Conservation (phyloP, 495 filamentous ascomycete genomes). For the Penicillium cataractarum region DNA sequence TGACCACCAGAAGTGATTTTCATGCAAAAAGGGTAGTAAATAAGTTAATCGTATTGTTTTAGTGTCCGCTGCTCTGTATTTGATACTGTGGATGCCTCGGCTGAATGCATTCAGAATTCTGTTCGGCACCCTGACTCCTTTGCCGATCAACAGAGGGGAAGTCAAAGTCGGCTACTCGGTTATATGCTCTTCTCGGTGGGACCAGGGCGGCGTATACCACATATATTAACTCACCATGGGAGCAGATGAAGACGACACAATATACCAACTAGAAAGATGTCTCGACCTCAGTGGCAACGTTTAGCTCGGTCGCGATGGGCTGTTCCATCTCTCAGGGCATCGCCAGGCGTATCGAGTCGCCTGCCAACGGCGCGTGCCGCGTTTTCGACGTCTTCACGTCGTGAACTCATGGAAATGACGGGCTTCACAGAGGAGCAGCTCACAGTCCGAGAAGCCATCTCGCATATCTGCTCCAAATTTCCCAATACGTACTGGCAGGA, state of each 20-base stretch:
- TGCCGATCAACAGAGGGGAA: conserved; percentile 11
- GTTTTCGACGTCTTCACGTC: conserved; percentile 37
- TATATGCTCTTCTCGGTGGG: conserved; percentile 1
- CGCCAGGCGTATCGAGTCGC: conserved; percentile 2
- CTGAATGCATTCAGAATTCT: neutral
- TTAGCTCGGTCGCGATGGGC: conserved; percentile 16
- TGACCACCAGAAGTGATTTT: no score
- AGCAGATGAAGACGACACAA: neutral
- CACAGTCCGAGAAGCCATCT: conserved; percentile 70
- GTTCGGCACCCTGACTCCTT: neutral
- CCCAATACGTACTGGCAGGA: conserved; percentile 70
- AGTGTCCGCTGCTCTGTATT: neutral
- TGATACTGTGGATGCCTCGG: neutral
- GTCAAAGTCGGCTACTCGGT: conserved; percentile 24
- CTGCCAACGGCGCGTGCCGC: conserved; percentile 6
- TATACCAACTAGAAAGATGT: conserved; percentile 12
- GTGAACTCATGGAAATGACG: conserved; percentile 66
- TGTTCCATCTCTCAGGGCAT: neutral
- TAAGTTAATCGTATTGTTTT: no score
- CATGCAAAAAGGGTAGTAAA: neutral
- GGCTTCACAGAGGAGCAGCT: conserved; percentile 75
- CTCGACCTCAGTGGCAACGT: conserved; percentile 19
- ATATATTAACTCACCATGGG: neutral
- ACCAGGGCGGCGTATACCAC: neutral
- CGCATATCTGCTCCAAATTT: conserved; percentile 67